These are phyloP conservation scores for Aaosphaeria pasadenensis DNA, from an alignment of 2,329 filamentous ascomycete species.

Conservation along the genomic window DNA sequence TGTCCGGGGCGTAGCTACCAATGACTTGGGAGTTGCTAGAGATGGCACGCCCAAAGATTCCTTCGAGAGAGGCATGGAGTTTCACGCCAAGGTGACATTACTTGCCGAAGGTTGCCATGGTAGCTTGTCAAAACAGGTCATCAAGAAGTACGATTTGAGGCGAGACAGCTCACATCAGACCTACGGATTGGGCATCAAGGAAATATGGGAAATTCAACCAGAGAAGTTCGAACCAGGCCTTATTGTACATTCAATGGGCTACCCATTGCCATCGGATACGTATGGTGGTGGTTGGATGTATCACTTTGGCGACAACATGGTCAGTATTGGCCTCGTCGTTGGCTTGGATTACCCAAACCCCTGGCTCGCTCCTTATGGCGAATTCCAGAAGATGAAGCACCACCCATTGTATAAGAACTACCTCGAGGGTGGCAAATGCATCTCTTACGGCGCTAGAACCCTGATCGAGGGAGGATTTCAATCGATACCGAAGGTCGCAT, in stretches of 20 bases:
- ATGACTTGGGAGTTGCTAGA: slow-evolving; percentile 82
- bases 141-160: slow-evolving; percentile 88
- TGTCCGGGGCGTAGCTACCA: slow-evolving; percentile 91
- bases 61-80: slow-evolving; percentile 98
- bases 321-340: slow-evolving; percentile 86
- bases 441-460: slow-evolving; percentile 90
- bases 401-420: slow-evolving; percentile 85
- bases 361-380: slow-evolving; percentile 90
- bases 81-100: slow-evolving; percentile 86
- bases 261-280: slow-evolving; percentile 80
- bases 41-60: slow-evolving; percentile 82
- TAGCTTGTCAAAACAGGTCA: slow-evolving; percentile 89
- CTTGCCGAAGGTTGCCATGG: slow-evolving; percentile 96
- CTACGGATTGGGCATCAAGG: slow-evolving; percentile 91
- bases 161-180: slow-evolving; percentile 90
- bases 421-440: slow-evolving; percentile 94
- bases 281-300: slow-evolving; percentile 99
- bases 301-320: slow-evolving; percentile 96
- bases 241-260: slow-evolving; percentile 87
- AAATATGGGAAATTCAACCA: slow-evolving; percentile 94
- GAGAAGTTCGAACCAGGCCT: slow-evolving; percentile 88
- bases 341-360: slow-evolving; percentile 95
- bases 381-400: slow-evolving; percentile 98
- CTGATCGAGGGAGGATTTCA: slow-evolving; percentile 95
- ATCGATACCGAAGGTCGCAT: slow-evolving; percentile 94